Conservation (phyloP, 192 early-diverging fungal species). For the Dimargaris cristalligena region DNA sequence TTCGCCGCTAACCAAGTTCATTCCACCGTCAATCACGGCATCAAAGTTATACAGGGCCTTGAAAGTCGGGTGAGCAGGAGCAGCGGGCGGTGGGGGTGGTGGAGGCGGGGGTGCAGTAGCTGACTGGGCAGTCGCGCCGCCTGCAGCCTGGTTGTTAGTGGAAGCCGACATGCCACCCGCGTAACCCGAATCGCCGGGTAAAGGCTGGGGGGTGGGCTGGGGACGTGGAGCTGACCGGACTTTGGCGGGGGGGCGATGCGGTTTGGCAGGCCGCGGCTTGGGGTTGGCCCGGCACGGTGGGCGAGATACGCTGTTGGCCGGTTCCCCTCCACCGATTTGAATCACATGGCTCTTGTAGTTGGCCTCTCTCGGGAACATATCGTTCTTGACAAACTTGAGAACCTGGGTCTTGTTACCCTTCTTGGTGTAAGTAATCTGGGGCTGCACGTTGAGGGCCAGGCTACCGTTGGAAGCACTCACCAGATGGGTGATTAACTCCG, state of each 20-base stretch:
- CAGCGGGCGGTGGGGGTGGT: conserved; percentile 33
- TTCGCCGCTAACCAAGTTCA: conserved; percentile 44
- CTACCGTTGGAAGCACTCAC: conserved; percentile 34
- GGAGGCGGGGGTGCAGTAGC: conserved; percentile 29
- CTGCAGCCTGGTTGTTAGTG: conserved; percentile 10
- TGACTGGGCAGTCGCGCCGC: not conserved
- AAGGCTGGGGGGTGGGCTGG: not conserved
- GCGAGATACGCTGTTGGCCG: conserved; percentile 30
- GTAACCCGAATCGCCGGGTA: conserved; percentile 1
- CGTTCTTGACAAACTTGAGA: conserved; percentile 63
- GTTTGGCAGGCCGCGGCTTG: conserved; percentile 13
- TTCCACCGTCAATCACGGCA: conserved; percentile 40
- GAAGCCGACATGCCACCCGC: conserved; percentile 11
- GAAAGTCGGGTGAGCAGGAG: conserved; percentile 32
- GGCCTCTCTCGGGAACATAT: conserved; percentile 26
- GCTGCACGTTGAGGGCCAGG: conserved; percentile 36
- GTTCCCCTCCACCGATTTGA: conserved; percentile 37
- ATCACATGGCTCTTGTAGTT: conserved; percentile 58
- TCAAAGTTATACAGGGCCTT: conserved; percentile 54
- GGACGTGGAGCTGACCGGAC: conserved; percentile 5
- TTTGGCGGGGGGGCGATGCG: not conserved
- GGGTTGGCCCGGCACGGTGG: conserved; percentile 14
- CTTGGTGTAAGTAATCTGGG: conserved; percentile 46
- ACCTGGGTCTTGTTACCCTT: conserved; percentile 51
- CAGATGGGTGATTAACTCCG: conserved; percentile 48